Evolutionary conservation across 306 rosid species (phyloP).

Genomic region (Vicia villosa): DNA sequence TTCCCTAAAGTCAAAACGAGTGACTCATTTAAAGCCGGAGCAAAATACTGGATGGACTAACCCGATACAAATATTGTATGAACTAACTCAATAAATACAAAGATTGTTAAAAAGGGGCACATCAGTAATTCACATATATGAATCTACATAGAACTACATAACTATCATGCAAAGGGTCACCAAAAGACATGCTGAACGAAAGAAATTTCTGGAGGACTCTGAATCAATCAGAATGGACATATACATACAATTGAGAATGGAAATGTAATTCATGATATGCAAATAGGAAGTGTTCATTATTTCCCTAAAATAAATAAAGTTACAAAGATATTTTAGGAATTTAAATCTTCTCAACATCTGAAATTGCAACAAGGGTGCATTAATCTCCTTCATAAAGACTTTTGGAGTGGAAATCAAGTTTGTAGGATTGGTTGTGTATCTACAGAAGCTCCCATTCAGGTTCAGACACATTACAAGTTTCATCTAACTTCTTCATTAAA

Average conservation of each 20-base stretch:
- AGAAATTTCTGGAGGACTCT: constrained; percentile 2
- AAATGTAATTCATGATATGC: too few relatives aligned
- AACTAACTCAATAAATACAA: too few relatives aligned
- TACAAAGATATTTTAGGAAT: neutral
- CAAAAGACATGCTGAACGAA: neutral
- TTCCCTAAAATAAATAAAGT: neutral
- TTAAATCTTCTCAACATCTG: constrained; percentile 27
- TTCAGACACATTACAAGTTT: constrained; percentile 46
- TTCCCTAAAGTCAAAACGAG: too few relatives aligned
- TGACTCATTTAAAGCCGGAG: too few relatives aligned
- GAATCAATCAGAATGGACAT: constrained; percentile 8
- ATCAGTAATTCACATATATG: neutral
- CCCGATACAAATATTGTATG: too few relatives aligned
- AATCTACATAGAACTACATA: neutral
- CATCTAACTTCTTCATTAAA: constrained; percentile 29
- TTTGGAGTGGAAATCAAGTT: constrained; percentile 29
- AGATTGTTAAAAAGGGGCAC: neutral
- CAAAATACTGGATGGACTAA: too few relatives aligned
- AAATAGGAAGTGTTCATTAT: neutral
- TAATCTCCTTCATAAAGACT: constrained; percentile 22
- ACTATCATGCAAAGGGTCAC: neutral
- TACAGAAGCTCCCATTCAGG: constrained; percentile 89
- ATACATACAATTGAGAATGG: neutral
- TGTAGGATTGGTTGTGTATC: constrained; percentile 12
- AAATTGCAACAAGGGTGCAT: constrained; percentile 22